Evolutionary conservation across 1,284 basidiomycete species (phyloP), one percentile per base, ranked within the genome.

Genomic region (Sanghuangporus sanghuang): DNA sequence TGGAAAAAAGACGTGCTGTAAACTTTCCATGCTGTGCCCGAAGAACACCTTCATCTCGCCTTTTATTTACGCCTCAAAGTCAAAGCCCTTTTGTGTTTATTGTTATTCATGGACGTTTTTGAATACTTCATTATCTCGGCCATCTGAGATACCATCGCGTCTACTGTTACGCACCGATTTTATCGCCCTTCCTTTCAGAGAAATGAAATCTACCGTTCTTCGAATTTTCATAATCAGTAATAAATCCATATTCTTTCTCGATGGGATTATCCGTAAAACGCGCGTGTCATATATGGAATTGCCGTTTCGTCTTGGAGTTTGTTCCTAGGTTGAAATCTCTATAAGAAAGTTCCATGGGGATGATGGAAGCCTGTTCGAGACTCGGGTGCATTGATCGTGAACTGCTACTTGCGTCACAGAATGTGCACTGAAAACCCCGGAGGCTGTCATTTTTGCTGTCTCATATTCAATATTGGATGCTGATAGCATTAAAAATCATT

Each of bases 61-160:
- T n/a, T 52, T 32, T 54, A 16, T 53, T 54, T 54, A 36, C 53
- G 53, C 53, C 53, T 54, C 53, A 54, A 54, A 54, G 53, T 14
- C 53, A n/a, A 32, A 54, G 23, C 53, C 53, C 6, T 38, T 32
- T 38, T 54, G 35, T 16, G 16, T 38, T 46, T 27, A 14, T 52
- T 14, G 14, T 23, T 6, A 32, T 18, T 14, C 49, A 52, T 52
- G 49, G 27, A 54, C 6, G 32, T 54, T 36, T 38, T 54, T n/a
- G 18, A 11, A 32, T 18, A 8, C 32, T 38, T 36, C 49, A 52
- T 52, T 52, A 27, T 52, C 27, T 38, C 35, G 6, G 35, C 53
- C 36, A 38, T 54, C 53, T 54, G 53, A 54, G 53, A 36, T 54
- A 8, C 2, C 32, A 18, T 32, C 35, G 53, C 35, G 12, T 54